These are phyloP conservation scores for Trichoderma cornu-damae DNA, from an alignment of 2,329 filamentous ascomycete genomes.

Conservation along the genomic window DNA sequence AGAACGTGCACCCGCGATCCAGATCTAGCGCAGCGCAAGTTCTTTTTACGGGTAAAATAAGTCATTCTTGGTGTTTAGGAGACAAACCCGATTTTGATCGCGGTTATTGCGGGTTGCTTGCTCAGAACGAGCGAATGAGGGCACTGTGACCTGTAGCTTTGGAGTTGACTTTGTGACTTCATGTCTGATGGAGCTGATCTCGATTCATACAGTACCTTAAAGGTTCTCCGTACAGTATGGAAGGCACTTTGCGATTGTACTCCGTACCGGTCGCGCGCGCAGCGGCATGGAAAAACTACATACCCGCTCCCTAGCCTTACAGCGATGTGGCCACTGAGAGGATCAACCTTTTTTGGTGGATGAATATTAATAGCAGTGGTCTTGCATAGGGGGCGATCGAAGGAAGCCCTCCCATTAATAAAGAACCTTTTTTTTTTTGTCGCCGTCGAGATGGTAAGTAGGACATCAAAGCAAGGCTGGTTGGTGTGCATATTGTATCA, in stretches of 20 bases:
- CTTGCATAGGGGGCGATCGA: slow-evolving; percentile 1
- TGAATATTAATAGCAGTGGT: background rate
- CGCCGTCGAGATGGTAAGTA: slow-evolving; percentile 9
- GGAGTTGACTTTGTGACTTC: too few species aligned
- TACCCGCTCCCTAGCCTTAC: slow-evolving; percentile 4
- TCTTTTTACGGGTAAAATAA: background rate
- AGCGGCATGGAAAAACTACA: slow-evolving; percentile 17
- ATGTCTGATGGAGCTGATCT: too few species aligned
- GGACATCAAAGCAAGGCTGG: background rate
- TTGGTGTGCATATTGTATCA: background rate
- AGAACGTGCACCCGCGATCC: background rate
- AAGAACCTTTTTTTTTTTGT: too few species aligned
- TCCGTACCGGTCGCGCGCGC: background rate
- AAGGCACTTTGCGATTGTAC: background rate
- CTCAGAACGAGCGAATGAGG: background rate
- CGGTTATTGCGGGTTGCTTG: background rate
- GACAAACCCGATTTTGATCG: background rate
- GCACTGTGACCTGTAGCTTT: too few species aligned
- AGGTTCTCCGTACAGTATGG: background rate
- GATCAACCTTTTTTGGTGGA: background rate
- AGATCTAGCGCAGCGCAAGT: background rate
- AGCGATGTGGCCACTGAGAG: slow-evolving; percentile 24
- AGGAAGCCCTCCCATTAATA: background rate
- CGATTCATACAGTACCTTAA: background rate
- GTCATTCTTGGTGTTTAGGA: background rate